Percentiles rank a stretch among this genome's conserved stretches.
phyloP scores from a whole-genome alignment of 129 eudicot species.

The Gnaphalium uliginosum region DNA sequence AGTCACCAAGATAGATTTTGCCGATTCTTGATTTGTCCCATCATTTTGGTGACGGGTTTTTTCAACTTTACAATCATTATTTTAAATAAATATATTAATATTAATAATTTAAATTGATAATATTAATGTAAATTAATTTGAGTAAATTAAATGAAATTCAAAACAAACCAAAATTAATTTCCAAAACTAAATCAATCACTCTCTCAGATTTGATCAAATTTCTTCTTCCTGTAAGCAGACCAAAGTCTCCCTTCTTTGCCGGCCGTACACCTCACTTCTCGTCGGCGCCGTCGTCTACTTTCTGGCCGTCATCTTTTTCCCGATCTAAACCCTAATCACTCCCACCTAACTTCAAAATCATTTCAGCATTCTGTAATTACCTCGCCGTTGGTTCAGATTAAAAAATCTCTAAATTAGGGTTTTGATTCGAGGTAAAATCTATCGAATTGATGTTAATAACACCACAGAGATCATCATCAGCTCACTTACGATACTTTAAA shows the following conservation, averaged over 20 bases:
- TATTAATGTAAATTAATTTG: no score
- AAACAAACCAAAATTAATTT: background rate
- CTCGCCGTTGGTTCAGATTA: conserved; percentile 5
- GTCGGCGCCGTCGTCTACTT: conserved; percentile 40
- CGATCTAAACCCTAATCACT: conserved; percentile 26
- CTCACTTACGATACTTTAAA: conserved; percentile 8
- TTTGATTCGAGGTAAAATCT: background rate
- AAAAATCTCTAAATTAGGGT: conserved; percentile 11
- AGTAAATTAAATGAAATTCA: no score
- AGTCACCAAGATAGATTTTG: no score
- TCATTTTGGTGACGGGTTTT: background rate
- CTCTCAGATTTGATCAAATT: conserved; percentile 30
- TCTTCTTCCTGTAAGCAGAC: conserved; percentile 31
- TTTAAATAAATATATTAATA: no score
- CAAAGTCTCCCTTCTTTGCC: conserved; percentile 35
- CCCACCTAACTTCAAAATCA: conserved; percentile 9
- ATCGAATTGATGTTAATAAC: background rate
- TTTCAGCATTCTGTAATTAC: conserved; percentile 2
- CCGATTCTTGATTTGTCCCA: background rate
- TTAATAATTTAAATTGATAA: no score
- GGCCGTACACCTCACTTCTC: conserved; percentile 22
- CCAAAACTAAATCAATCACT: conserved; percentile 14
- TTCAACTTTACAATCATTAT: background rate
- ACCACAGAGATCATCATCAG: conserved; percentile 9
- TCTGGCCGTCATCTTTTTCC: conserved; percentile 34